A percentile compares a stretch with the other conserved stretches of the same genome.
These are phyloP conservation scores for Hemileccinum impolitum DNA, from an alignment of 768 basidiomycete genomes.

Conservation along the genomic window DNA sequence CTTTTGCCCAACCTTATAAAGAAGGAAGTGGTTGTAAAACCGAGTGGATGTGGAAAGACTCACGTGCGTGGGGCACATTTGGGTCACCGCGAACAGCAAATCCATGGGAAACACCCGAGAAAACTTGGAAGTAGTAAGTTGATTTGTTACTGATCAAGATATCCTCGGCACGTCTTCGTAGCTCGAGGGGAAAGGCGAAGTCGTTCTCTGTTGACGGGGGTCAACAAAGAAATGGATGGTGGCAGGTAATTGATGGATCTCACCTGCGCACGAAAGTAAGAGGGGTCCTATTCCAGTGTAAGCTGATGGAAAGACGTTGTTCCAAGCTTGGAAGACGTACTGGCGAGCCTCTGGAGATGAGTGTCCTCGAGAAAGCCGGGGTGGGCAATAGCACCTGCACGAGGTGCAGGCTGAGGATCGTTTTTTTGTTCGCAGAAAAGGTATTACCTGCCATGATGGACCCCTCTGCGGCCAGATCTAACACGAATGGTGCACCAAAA, in stretches of 20 bases:
- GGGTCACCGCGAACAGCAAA: slow-evolving; percentile 26
- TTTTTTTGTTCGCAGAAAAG: background rate
- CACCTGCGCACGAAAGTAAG: slow-evolving; percentile 26
- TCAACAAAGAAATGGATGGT: background rate
- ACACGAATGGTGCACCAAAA: slow-evolving; percentile 50
- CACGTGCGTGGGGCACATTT: slow-evolving; percentile 14
- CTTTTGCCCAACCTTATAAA: slow-evolving; percentile 52
- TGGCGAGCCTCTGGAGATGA: slow-evolving; percentile 48
- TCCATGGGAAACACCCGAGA: slow-evolving; percentile 40
- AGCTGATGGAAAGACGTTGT: background rate
- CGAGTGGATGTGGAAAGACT: background rate
- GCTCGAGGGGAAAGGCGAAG: slow-evolving; percentile 47
- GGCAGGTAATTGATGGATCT: background rate
- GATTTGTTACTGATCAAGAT: slow-evolving; percentile 47
- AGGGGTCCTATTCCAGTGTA: slow-evolving; percentile 17
- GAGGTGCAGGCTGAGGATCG: background rate
- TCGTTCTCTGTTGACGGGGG: slow-evolving; percentile 42
- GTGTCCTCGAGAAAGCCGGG: slow-evolving; percentile 49
- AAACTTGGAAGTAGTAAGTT: slow-evolving; percentile 53
- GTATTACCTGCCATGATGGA: slow-evolving; percentile 43
- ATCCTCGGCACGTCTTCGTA: slow-evolving; percentile 53
- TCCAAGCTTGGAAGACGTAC: slow-evolving; percentile 29
- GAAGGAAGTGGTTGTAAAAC: background rate
- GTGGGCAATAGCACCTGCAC: slow-evolving; percentile 49
- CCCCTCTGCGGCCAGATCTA: slow-evolving; percentile 43